Conservation (phyloP, 352 stramenopile species). For the Pythium brachiatum region DNA sequence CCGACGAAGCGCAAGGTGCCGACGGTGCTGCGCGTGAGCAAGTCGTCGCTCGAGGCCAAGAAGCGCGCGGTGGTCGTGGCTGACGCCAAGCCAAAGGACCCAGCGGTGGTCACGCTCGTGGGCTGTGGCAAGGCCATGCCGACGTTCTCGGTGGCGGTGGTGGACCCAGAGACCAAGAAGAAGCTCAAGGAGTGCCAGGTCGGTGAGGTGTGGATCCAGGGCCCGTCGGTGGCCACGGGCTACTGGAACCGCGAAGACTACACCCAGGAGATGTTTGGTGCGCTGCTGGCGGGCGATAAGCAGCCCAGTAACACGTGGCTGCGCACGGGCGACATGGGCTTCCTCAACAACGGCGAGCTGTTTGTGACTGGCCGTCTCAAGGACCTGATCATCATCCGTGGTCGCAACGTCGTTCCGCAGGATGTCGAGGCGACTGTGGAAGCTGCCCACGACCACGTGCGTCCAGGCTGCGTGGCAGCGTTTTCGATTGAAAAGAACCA, state of each 20-base stretch:
- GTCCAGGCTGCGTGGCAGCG: slow-evolving; percentile 67
- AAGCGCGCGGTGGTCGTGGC: slow-evolving; percentile 40
- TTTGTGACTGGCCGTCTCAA: slow-evolving; percentile 79
- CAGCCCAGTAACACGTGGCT: slow-evolving; percentile 39
- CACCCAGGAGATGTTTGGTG: slow-evolving; percentile 69
- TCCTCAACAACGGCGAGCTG: slow-evolving; percentile 59
- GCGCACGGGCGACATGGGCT: slow-evolving; percentile 76
- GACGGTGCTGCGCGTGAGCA: slow-evolving; percentile 65
- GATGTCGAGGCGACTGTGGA: slow-evolving; percentile 76
- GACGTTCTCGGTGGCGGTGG: slow-evolving; percentile 65
- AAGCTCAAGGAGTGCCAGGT: slow-evolving; percentile 48
- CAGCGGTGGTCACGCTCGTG: slow-evolving; percentile 52
- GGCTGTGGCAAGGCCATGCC: slow-evolving; percentile 81
- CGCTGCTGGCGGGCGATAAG: slow-evolving; percentile 44
- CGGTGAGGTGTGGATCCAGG: slow-evolving; percentile 93
- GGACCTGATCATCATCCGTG: slow-evolving; percentile 84
- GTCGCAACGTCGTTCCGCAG: slow-evolving; percentile 74
- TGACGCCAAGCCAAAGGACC: slow-evolving; percentile 28
- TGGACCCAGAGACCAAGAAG: slow-evolving; percentile 60
- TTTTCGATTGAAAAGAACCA: slow-evolving; percentile 82
- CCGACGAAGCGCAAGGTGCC: slow-evolving; percentile 44
- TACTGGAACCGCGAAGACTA: slow-evolving; percentile 75
- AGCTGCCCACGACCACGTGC: slow-evolving; percentile 56
- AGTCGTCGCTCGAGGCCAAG: slow-evolving; percentile 56
- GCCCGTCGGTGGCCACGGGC: slow-evolving; percentile 62